Conservation (phyloP, 1,139 yeast genomes). For the Candida albicans region DNA sequence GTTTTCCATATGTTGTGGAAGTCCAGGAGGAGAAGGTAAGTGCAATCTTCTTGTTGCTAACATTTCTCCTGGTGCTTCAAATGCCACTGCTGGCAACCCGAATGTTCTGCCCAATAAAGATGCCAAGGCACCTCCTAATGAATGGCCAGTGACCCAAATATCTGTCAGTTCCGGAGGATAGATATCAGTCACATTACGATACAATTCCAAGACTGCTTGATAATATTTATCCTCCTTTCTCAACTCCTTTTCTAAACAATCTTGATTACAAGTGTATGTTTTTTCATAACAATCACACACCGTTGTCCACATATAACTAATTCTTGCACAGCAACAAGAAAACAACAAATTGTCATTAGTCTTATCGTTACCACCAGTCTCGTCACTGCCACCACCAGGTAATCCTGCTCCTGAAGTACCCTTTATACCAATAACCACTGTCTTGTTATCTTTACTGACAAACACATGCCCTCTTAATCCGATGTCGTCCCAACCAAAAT, state of each 20-base stretch:
- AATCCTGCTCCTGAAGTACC: slow-evolving; percentile 91
- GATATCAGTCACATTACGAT: slow-evolving; percentile 62
- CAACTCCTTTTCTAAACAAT: slow-evolving; percentile 78
- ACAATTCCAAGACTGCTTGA: slow-evolving; percentile 75
- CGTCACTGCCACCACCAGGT: slow-evolving; percentile 71
- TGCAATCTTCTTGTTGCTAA: slow-evolving; percentile 82
- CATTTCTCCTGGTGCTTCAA: slow-evolving; percentile 92
- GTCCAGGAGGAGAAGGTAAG: slow-evolving; percentile 90
- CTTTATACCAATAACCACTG: slow-evolving; percentile 80
- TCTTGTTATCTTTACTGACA: slow-evolving; percentile 59
- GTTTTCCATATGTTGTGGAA: slow-evolving; percentile 75
- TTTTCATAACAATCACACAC: slow-evolving; percentile 92
- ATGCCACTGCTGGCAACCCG: slow-evolving; percentile 87
- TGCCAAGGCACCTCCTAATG: slow-evolving; percentile 89
- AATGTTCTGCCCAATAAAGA: slow-evolving; percentile 82
- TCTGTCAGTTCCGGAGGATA: slow-evolving; percentile 65
- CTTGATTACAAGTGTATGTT: slow-evolving; percentile 86
- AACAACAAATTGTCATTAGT: slow-evolving; percentile 83
- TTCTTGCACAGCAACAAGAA: slow-evolving; percentile 95
- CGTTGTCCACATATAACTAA: slow-evolving; percentile 88
- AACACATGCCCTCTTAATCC: slow-evolving; percentile 93
- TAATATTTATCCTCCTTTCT: slow-evolving; percentile 78
- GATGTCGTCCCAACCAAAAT: slow-evolving; percentile 83
- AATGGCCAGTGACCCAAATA: slow-evolving; percentile 95
- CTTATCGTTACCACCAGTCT: slow-evolving; percentile 79